A percentile compares a stretch with the other conserved stretches of the same genome.
Conservation (phyloP, 805 yeast genomes). For the Kazachstania bromeliacearum region DNA sequence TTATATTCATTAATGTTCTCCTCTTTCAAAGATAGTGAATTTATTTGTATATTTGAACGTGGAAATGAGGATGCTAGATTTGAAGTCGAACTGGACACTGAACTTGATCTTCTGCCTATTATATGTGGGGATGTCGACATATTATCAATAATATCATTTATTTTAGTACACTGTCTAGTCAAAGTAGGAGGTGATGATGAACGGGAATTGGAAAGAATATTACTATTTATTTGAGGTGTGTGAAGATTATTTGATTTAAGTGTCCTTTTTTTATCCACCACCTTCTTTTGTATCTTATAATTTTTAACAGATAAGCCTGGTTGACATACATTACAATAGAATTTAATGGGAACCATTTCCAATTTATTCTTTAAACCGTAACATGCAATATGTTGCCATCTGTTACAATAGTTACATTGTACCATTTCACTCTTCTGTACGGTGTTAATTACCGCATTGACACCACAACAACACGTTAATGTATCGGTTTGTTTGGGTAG, state of each 20-base stretch:
- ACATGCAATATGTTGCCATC: constrained; percentile 93
- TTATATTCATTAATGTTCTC: constrained; percentile 14
- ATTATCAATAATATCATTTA: no score
- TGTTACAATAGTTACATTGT: constrained; percentile 83
- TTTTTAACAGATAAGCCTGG: constrained; percentile 21
- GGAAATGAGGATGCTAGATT: no score
- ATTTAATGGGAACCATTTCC: constrained; percentile 68
- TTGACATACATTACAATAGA: constrained; percentile 71
- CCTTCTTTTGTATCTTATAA: constrained; percentile 9
- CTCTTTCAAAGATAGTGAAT: no score
- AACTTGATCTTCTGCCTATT: neutral
- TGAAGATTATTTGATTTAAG: no score
- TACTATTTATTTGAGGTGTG: no score
- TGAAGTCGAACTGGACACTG: constrained; percentile 1
- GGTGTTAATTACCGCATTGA: constrained; percentile 37
- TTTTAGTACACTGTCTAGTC: no score
- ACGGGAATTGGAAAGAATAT: no score
- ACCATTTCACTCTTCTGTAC: constrained; percentile 60
- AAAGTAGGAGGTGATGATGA: no score
- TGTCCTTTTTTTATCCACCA: constrained; percentile 9
- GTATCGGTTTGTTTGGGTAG: constrained; percentile 74
- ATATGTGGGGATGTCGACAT: no score
- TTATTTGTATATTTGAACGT: no score
- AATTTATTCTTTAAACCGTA: constrained; percentile 63
- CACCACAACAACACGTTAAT: constrained; percentile 82